Evolutionary conservation across 768 basidiomycete genomes (phyloP).

Genomic region (Tricholoma flavovirens): DNA sequence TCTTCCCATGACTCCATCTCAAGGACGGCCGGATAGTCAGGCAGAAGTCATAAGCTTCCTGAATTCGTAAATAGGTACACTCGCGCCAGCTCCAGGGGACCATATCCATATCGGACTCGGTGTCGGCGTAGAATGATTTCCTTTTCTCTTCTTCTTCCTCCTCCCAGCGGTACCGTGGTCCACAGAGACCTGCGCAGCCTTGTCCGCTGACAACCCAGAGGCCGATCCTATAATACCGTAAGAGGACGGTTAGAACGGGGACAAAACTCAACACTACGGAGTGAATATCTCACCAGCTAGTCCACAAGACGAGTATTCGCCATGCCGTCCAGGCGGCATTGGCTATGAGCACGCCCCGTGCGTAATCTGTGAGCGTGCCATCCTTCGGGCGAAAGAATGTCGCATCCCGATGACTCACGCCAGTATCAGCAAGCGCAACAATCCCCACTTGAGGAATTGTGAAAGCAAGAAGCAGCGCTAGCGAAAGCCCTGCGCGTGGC

Average conservation of each 20-base stretch:
- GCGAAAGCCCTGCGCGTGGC: constrained; percentile 71
- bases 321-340: constrained; percentile 82
- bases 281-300: constrained; percentile 53
- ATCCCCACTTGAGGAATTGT: constrained; percentile 43
- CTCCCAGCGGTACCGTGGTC: constrained; percentile 80
- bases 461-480: constrained; percentile 69
- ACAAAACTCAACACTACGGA: background rate
- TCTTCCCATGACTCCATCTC: constrained; percentile 28
- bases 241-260: constrained; percentile 2
- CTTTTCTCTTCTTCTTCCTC: constrained; percentile 68
- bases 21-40: constrained; percentile 29
- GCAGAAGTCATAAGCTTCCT: constrained; percentile 82
- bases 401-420: constrained; percentile 50
- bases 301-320: constrained; percentile 60
- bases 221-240: constrained; percentile 46
- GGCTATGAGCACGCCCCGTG: constrained; percentile 71
- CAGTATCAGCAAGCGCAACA: constrained; percentile 41
- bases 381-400: constrained; percentile 66
- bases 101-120: constrained; percentile 40
- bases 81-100: constrained; percentile 81
- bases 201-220: constrained; percentile 77
- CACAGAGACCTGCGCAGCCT: constrained; percentile 76
- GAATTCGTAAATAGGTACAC: constrained; percentile 61
- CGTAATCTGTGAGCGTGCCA: constrained; percentile 69
- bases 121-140: constrained; percentile 44